A percentile compares a stretch with the other conserved stretches of the same genome.
These are phyloP conservation scores for Somion occarium DNA, from an alignment of 1,284 basidiomycete genomes.

Conservation along the genomic window DNA sequence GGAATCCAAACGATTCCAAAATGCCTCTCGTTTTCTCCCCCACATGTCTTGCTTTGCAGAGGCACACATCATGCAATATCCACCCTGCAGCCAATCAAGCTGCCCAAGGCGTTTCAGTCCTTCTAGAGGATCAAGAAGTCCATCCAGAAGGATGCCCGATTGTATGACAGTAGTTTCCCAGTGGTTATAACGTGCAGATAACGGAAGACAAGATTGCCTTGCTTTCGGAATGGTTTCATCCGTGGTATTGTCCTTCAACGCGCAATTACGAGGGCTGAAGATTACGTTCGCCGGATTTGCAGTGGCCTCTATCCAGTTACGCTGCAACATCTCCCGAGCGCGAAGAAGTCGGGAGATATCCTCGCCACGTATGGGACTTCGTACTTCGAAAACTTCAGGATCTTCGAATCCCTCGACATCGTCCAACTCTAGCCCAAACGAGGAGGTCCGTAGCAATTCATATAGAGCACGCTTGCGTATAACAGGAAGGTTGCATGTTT, in stretches of 20 bases:
- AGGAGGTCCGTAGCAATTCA: background rate
- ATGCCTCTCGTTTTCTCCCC: background rate
- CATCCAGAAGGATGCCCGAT: background rate
- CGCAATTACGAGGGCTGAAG: background rate
- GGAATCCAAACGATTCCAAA: no score
- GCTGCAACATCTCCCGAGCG: background rate
- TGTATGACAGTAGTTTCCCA: background rate
- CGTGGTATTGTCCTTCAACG: background rate
- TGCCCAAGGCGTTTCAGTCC: background rate
- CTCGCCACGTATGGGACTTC: background rate
- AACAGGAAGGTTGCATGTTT: background rate
- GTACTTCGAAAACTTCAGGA: background rate
- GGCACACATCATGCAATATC: background rate
- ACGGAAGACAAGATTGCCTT: background rate
- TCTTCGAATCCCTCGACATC: background rate
- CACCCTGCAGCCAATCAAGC: background rate
- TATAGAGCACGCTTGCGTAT: background rate
- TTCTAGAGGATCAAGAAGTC: background rate
- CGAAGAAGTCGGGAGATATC: background rate
- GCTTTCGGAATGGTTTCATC: background rate
- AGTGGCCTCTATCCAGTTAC: background rate
- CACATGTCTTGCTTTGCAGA: background rate
- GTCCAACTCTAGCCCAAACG: background rate
- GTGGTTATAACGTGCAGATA: background rate
- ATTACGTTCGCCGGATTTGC: background rate